Base-by-base conservation (phyloP, 1,284 basidiomycete genomes). In the Rhodotorula mucilaginosa region DNA sequence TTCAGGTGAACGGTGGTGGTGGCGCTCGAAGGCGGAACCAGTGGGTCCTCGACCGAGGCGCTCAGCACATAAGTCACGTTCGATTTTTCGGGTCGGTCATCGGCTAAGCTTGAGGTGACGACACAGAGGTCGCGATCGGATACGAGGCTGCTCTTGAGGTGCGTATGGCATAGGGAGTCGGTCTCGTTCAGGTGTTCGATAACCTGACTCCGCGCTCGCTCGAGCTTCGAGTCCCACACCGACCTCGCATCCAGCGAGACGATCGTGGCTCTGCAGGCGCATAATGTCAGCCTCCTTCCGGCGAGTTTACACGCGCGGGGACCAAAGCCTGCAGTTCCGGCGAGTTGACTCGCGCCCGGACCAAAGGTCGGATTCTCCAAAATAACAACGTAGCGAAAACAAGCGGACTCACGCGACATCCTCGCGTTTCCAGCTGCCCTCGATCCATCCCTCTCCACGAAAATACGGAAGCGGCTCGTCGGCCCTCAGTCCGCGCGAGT, bases 401-500 rank as follows among this genome's bases (percentile, higher is more conserved):
- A 26, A 19, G 49, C 12, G 54, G 39, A 59, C 54, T 52, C 58
- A 71, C 63, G 67, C 68, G 1, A 75, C 69, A 29, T 75, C 74
- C n/a, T 73, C 71, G 5, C 57, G 23, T 26, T 39, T 46, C 74
- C 74, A 75, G 10, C 56, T 54, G 1, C 74, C 74, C 7, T 73
- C 71, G 18, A 75, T 68, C 67, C 66, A 75, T 3, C 65, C 74
- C 51, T 75, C 74, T 1, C 74, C 74, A 0, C 74, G 47, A 26
- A 75, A 71, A 59, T 59, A 73, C 21, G 74, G 74, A 47, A 75
- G 26, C 16, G 64, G 31, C 49, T 75, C 74, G n/a, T 69, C 68
- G 26, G 66, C 67, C 34, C 74, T 39, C 13, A 69, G 54, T 2
- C 71, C 74, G 15, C 61, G n/a, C 56, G 39, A 21, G 51, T 49